phyloP scores from a whole-genome alignment of 805 yeast genomes.

The Suhomyces pyralidae region DNA sequence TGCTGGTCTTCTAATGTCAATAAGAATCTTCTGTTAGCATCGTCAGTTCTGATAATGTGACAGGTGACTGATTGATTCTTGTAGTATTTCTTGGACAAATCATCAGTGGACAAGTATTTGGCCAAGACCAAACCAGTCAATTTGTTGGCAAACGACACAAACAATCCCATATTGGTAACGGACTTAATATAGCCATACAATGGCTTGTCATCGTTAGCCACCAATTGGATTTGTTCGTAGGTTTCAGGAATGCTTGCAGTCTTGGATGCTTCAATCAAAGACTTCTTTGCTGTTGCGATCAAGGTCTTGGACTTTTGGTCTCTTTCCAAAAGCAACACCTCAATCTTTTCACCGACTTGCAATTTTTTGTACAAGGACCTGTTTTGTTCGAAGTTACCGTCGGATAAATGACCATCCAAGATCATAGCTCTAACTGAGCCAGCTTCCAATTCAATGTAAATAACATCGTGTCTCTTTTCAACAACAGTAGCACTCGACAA shows the following conservation, averaged over 20 bases:
- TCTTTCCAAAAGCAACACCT: constrained; percentile 65
- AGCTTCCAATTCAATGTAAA: constrained; percentile 56
- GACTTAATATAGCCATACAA: constrained; percentile 77
- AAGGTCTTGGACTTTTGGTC: constrained; percentile 60
- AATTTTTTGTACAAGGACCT: constrained; percentile 62
- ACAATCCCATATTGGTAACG: constrained; percentile 75
- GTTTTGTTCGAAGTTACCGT: constrained; percentile 70
- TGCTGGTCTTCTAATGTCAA: constrained; percentile 52
- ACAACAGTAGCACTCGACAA: constrained; percentile 58
- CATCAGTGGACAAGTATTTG: constrained; percentile 58
- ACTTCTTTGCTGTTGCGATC: constrained; percentile 59
- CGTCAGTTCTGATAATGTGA: constrained; percentile 64
- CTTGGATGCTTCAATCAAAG: constrained; percentile 65
- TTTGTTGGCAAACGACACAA: constrained; percentile 75
- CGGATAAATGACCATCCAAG: constrained; percentile 71
- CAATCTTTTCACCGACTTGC: constrained; percentile 58
- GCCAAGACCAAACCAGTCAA: constrained; percentile 83
- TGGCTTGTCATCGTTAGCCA: constrained; percentile 31
- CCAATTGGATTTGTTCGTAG: constrained; percentile 55
- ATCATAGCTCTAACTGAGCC: constrained; percentile 64
- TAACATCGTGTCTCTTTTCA: constrained; percentile 71
- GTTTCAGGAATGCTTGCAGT: constrained; percentile 50
- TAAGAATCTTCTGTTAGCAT: constrained; percentile 65
- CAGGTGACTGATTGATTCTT: constrained; percentile 71
- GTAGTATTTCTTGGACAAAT: constrained; percentile 52